A percentile compares a stretch with the other conserved stretches of the same genome.
Conservation (phyloP, 352 stramenopile genomes). For the Phytophthora chlamydospora region DNA sequence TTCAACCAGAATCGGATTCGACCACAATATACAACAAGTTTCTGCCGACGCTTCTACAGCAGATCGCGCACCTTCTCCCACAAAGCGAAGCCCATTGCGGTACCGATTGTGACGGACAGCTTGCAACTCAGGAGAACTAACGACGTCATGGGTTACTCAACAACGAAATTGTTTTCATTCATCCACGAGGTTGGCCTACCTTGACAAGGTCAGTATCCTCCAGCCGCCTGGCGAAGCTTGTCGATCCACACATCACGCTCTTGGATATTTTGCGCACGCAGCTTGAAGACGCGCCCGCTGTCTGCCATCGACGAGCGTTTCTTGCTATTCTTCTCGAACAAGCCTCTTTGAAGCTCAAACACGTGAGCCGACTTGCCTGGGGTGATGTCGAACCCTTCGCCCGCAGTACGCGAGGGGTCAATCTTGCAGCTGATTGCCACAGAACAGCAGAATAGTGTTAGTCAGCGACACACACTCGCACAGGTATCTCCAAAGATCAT, state of each 20-base stretch:
- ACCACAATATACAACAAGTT: conserved; percentile 4
- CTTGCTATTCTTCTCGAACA: conserved; percentile 86
- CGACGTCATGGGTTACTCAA: conserved; percentile 1
- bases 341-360: conserved; percentile 72
- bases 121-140: conserved; percentile 4
- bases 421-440: conserved; percentile 55
- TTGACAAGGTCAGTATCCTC: conserved; percentile 35
- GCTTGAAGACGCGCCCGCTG: conserved; percentile 79
- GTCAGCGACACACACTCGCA: too few species aligned
- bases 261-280: conserved; percentile 84
- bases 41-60: not conserved
- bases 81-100: conserved; percentile 3
- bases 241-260: conserved; percentile 86
- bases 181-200: conserved; percentile 10
- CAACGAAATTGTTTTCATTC: conserved; percentile 4
- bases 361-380: conserved; percentile 71
- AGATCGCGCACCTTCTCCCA: conserved; percentile 7
- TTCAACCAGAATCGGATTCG: not conserved
- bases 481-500: not conserved
- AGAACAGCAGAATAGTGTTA: not conserved
- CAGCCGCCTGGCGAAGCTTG: conserved; percentile 64
- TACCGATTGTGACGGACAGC: too few species aligned
- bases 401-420: conserved; percentile 73
- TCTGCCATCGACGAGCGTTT: conserved; percentile 75
- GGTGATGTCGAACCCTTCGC: conserved; percentile 86